Evolutionary conservation across 2,329 filamentous ascomycete genomes (phyloP).

Genomic region (Pestalotiopsis fici): DNA sequence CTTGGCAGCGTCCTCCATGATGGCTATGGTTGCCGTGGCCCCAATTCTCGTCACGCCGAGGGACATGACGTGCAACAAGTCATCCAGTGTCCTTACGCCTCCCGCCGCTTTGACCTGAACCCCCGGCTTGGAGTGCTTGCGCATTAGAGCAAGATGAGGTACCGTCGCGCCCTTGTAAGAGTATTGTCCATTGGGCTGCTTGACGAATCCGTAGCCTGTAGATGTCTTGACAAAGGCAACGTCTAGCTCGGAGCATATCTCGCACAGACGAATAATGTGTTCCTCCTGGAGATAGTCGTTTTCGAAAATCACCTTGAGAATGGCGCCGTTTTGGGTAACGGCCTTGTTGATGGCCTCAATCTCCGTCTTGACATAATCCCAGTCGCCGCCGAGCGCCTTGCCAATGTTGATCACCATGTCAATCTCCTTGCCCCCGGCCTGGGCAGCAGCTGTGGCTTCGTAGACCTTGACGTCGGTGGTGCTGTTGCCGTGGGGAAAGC

Average conservation of each 20-base stretch:
- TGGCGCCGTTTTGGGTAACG: conserved; percentile 42
- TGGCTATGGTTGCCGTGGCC: conserved; percentile 53
- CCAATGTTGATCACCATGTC: conserved; percentile 65
- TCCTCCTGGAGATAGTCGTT: conserved; percentile 55
- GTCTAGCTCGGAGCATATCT: conserved; percentile 50
- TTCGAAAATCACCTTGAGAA: conserved; percentile 64
- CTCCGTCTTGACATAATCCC: conserved; percentile 56
- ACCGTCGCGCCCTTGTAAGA: conserved; percentile 55
- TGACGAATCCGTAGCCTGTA: conserved; percentile 62
- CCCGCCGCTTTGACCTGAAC: conserved; percentile 61
- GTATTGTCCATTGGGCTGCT: conserved; percentile 51
- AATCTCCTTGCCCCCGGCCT: conserved; percentile 53
- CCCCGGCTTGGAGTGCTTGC: conserved; percentile 37
- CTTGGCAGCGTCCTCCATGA: conserved; percentile 53
- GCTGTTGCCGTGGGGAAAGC: conserved; percentile 62
- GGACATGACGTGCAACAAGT: conserved; percentile 53
- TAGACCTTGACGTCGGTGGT: conserved; percentile 54
- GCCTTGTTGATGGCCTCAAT: conserved; percentile 50
- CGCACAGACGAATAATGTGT: conserved; percentile 53
- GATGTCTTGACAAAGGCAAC: conserved; percentile 64
- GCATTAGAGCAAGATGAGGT: conserved; percentile 55
- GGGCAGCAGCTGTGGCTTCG: conserved; percentile 50
- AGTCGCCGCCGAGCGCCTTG: conserved; percentile 56
- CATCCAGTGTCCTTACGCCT: conserved; percentile 57
- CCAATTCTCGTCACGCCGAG: conserved; percentile 58